These are phyloP conservation scores for Lodderomyces pseudojiufengensis DNA, from an alignment of 1,139 yeast species.

Conservation along the genomic window DNA sequence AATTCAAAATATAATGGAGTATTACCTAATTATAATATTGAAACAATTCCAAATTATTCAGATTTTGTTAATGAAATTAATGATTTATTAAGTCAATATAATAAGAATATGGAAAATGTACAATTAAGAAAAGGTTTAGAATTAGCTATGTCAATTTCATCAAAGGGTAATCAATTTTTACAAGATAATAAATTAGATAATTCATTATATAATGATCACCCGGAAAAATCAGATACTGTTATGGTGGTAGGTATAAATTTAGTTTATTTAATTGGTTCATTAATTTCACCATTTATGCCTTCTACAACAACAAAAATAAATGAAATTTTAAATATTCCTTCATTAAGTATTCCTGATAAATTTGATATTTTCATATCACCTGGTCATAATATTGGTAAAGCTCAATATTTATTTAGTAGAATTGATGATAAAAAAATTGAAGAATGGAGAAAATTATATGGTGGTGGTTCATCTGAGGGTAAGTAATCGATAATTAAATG, in stretches of 20 bases:
- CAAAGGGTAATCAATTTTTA: constrained; percentile 90
- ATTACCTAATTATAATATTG: constrained; percentile 58
- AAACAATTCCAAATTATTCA: constrained; percentile 47
- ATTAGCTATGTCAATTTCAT: constrained; percentile 83
- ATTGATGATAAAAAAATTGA: constrained; percentile 87
- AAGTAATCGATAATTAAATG: too few relatives aligned
- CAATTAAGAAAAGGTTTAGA: constrained; percentile 88
- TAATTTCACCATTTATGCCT: constrained; percentile 89
- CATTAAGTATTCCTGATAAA: constrained; percentile 69
- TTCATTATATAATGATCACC: constrained; percentile 68
- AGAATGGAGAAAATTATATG: constrained; percentile 82
- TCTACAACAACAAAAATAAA: constrained; percentile 67
- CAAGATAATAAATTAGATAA: constrained; percentile 96
- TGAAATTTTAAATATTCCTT: constrained; percentile 80
- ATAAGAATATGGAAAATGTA: constrained; percentile 71
- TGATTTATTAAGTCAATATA: constrained; percentile 55
- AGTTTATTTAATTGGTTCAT: constrained; percentile 75
- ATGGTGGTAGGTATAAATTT: constrained; percentile 89
- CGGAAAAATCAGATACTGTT: constrained; percentile 86
- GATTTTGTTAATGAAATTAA: constrained; percentile 58
- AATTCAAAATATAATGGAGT: constrained; percentile 91
- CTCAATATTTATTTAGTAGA: constrained; percentile 86
- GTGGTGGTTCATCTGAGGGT: constrained; percentile 49
- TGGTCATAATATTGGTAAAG: constrained; percentile 88
- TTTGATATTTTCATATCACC: constrained; percentile 65